Conservation (phyloP, 23 red algal genomes). For the Gracilariopsis chorda region DNA sequence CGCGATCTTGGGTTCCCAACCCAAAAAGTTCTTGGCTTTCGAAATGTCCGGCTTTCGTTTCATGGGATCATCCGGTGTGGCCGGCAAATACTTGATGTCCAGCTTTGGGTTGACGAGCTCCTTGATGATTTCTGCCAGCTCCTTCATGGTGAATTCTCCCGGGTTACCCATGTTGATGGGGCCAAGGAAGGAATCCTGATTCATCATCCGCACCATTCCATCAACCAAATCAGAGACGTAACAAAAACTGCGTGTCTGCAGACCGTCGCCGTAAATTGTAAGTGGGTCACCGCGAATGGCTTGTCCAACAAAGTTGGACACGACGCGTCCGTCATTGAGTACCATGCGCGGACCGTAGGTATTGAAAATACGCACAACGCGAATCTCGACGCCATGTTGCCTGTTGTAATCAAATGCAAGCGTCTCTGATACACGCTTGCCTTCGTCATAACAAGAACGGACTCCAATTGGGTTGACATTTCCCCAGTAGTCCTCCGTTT, state of each 20-base stretch:
- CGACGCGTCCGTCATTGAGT: slow-evolving; percentile 96
- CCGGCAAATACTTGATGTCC: slow-evolving; percentile 80
- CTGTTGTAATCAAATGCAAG: slow-evolving; percentile 95
- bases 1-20: slow-evolving; percentile 86
- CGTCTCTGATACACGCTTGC: slow-evolving; percentile 95
- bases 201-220: slow-evolving; percentile 96
- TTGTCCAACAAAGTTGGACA: slow-evolving; percentile 98
- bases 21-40: slow-evolving; percentile 69
- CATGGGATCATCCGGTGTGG: slow-evolving; percentile 97
- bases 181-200: slow-evolving; percentile 64
- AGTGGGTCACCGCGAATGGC: slow-evolving; percentile 90
- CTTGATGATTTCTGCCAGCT: slow-evolving; percentile 85
- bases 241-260: slow-evolving; percentile 97
- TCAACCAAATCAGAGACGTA: slow-evolving; percentile 95
- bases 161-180: slow-evolving; percentile 97
- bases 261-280: slow-evolving; percentile 96
- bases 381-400: slow-evolving; percentile 98
- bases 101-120: slow-evolving; percentile 57
- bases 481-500: slow-evolving; percentile 98
- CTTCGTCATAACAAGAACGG: slow-evolving; percentile 98
- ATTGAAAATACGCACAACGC: slow-evolving; percentile 98
- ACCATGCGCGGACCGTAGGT: slow-evolving; percentile 99
- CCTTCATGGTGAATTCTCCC: slow-evolving; percentile 90
- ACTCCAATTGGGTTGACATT: slow-evolving; percentile 99
- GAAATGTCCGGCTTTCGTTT: slow-evolving; percentile 94